Evolutionary conservation across 345 rosid species (phyloP), one percentile per base, ranked within the genome.

Genomic region (Anastatica hierochuntica): DNA sequence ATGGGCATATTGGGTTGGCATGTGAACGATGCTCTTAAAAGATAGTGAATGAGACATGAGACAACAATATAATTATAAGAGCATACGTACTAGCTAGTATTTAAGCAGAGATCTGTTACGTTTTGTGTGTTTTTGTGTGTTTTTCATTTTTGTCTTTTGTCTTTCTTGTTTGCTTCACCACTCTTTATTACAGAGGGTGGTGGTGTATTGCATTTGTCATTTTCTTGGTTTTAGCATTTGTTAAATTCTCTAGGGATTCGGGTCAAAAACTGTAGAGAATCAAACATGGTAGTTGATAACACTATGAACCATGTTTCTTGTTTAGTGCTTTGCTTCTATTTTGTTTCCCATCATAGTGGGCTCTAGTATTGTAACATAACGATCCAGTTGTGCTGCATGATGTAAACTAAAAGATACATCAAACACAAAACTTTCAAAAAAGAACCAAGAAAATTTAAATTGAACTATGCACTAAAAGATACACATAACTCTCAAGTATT

Each of bases 1-100:
- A 82, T 38, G 82, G 88, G 27, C 73, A 94, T 73, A 41, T 90
- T 0, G 98, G 98, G 1, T 80, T 84, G 56, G 79, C 94, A n/a
- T 88, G 88, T 37, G 97, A 85, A 74, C 58, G 10, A 17, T 89
- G 97, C 72, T 73, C 84, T 50, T 89, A 34, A 17, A 21, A 38
- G 17, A 14, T 20, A 53, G 58, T 23, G 3, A 3, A 23, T 23
- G n/a, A n/a, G 27, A 23, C 3, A 49, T 33, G 63, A 57, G 53
- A 65, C 53, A 58, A 64, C 35, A 33, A n/a, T 3, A 19, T 50
- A 46, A 65, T 53, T 9, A 14, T 56, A n/a, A n/a, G n/a, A n/a
- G 47, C 53, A 23, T 6, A 23, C n/a, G n/a, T n/a, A 23, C 27
- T 23, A 23, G 27, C 6, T 57, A 29, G 17, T 49, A 34, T 64